Conservation (phyloP, 2,329 filamentous ascomycete species). For the Fusarium albosuccineum region DNA sequence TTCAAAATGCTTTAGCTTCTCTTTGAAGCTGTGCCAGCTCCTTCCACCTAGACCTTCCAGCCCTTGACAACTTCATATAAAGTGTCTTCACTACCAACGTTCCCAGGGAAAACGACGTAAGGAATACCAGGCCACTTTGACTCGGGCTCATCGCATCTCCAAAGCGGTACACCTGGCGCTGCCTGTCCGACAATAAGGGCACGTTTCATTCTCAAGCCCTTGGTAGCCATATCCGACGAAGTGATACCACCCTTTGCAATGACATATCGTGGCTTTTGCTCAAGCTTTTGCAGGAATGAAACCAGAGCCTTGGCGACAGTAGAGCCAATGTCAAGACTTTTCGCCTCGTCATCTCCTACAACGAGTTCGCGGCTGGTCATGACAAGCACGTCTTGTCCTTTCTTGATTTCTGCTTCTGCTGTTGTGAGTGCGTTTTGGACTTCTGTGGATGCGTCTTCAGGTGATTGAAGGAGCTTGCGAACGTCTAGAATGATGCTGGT, state of each 20-base stretch:
- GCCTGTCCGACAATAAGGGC: slow-evolving; percentile 69
- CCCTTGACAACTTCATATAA: slow-evolving; percentile 33
- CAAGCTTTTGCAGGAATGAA: slow-evolving; percentile 59
- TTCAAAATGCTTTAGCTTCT: not conserved
- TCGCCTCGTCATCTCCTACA: slow-evolving; percentile 58
- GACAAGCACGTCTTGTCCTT: slow-evolving; percentile 66
- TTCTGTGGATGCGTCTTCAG: slow-evolving; percentile 47
- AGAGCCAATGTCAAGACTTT: slow-evolving; percentile 67
- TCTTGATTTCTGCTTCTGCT: slow-evolving; percentile 55
- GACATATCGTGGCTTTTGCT: slow-evolving; percentile 65
- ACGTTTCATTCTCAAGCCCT: slow-evolving; percentile 65
- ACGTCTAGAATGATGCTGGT: slow-evolving; percentile 63
- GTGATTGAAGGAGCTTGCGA: slow-evolving; percentile 58
- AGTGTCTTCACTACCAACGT: slow-evolving; percentile 35
- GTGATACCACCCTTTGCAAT: slow-evolving; percentile 73
- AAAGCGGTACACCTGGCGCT: slow-evolving; percentile 68
- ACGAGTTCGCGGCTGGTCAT: slow-evolving; percentile 71
- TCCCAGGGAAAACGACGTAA: slow-evolving; percentile 51
- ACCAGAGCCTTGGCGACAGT: slow-evolving; percentile 65
- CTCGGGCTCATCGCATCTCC: slow-evolving; percentile 67
- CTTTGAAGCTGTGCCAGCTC: too few relatives aligned
- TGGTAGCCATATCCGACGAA: slow-evolving; percentile 69
- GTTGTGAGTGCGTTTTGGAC: slow-evolving; percentile 48
- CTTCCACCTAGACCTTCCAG: slow-evolving; percentile 19
- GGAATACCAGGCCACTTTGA: slow-evolving; percentile 65